phyloP scores from a whole-genome alignment of 2,329 filamentous ascomycete genomes.

The Cordyceps cicadae region DNA sequence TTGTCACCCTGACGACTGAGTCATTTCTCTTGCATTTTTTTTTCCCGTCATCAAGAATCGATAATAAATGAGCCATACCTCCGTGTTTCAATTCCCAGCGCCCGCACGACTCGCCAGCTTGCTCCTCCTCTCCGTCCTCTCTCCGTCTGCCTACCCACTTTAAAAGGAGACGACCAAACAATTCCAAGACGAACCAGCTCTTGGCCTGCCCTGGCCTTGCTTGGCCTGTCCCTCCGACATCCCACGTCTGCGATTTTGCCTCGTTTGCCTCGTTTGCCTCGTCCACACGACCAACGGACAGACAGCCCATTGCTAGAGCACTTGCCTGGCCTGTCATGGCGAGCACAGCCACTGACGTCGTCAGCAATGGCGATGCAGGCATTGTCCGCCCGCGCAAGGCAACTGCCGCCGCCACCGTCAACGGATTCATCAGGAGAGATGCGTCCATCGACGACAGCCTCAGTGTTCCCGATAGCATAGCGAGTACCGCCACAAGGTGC shows the following conservation, averaged over 20 bases:
- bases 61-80: not conserved
- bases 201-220: not conserved
- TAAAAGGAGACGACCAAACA: not conserved
- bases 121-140: not conserved
- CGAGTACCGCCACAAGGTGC: constrained; percentile 40
- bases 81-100: not conserved
- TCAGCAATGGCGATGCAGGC: constrained; percentile 30
- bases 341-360: constrained; percentile 20
- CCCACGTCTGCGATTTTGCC: too few relatives aligned
- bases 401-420: constrained; percentile 15
- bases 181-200: not conserved
- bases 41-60: not conserved
- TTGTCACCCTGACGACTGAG: not conserved
- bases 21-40: not conserved
- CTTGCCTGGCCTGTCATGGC: constrained; percentile 18
- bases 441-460: constrained; percentile 28
- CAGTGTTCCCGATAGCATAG: constrained; percentile 27
- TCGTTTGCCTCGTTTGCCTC: too few relatives aligned
- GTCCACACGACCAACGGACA: too few relatives aligned
- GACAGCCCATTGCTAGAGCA: not conserved
- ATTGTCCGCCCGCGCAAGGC: constrained; percentile 39
- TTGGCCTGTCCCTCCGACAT: not conserved
- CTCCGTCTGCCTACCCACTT: not conserved
- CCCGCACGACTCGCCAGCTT: not conserved
- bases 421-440: constrained; percentile 25